Percentiles rank a stretch among this genome's conserved stretches.
These are phyloP conservation scores for Paracamarosporium sp. DNA, from an alignment of 2,329 filamentous ascomycete genomes.

Conservation along the genomic window DNA sequence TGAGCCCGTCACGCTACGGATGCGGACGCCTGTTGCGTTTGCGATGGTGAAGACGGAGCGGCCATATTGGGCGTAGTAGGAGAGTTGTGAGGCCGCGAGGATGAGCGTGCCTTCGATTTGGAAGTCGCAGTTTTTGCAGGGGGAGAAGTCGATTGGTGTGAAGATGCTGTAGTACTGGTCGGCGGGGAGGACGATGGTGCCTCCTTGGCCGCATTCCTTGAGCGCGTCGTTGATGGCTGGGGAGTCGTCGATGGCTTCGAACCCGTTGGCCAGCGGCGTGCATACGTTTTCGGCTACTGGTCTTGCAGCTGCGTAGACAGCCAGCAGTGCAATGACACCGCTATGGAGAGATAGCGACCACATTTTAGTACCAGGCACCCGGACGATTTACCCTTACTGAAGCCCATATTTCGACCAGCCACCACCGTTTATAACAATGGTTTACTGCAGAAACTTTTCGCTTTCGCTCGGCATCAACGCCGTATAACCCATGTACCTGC, in stretches of 20 bases:
- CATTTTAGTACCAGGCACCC: background rate
- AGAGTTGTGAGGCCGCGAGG: constrained; percentile 41
- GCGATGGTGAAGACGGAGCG: constrained; percentile 50
- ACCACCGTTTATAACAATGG: background rate
- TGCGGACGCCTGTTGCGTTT: constrained; percentile 46
- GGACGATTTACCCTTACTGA: background rate
- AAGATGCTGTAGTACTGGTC: constrained; percentile 51
- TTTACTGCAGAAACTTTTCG: too few relatives aligned
- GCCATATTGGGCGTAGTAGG: constrained; percentile 50
- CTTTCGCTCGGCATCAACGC: too few relatives aligned
- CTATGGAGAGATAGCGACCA: background rate
- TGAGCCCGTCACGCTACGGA: constrained; percentile 49
- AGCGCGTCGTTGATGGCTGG: constrained; percentile 54
- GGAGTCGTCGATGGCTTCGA: constrained; percentile 48
- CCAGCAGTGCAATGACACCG: background rate
- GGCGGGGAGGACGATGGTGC: constrained; percentile 54
- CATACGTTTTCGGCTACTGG: constrained; percentile 27
- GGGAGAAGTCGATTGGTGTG: constrained; percentile 49
- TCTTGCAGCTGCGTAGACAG: background rate
- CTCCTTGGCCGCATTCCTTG: constrained; percentile 49
- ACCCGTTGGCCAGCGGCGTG: constrained; percentile 39
- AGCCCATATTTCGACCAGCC: background rate
- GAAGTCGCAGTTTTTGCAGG: constrained; percentile 52
- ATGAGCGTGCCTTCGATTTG: constrained; percentile 55
- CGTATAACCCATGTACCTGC: constrained; percentile 1